phyloP scores from a whole-genome alignment of 768 basidiomycete genomes.

The Aureoboletus auriporus region DNA sequence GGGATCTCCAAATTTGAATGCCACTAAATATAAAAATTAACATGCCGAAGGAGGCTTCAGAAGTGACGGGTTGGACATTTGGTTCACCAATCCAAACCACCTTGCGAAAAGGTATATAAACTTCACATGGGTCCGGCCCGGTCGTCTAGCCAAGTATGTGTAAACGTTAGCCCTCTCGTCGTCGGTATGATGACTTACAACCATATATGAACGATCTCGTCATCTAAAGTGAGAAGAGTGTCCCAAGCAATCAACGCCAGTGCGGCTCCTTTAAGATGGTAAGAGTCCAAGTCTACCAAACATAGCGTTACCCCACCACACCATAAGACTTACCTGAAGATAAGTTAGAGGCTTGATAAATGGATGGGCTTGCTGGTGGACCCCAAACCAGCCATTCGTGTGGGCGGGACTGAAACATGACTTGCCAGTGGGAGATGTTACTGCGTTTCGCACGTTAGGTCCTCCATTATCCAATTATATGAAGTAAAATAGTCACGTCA shows the following conservation, averaged over 20 bases:
- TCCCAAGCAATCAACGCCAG: constrained; percentile 13
- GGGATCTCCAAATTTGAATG: background rate
- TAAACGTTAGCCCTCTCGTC: background rate
- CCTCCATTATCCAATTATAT: no score
- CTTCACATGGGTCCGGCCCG: constrained; percentile 10
- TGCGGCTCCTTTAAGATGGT: constrained; percentile 4
- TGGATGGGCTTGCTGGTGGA: background rate
- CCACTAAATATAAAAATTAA: constrained; percentile 6
- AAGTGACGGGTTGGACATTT: constrained; percentile 5
- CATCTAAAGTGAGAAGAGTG: constrained; percentile 11
- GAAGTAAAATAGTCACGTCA: no score
- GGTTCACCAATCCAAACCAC: constrained; percentile 20
- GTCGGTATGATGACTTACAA: constrained; percentile 11
- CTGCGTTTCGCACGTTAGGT: background rate
- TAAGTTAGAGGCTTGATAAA: background rate
- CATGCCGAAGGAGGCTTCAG: background rate
- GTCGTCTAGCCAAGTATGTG: constrained; percentile 1
- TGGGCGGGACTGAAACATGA: background rate
- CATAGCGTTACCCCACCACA: no score
- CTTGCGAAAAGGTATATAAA: constrained; percentile 19
- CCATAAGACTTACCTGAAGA: constrained; percentile 12
- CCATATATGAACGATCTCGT: constrained; percentile 19
- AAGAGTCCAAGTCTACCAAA: background rate
- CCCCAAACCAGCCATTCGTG: constrained; percentile 2
- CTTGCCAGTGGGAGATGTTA: background rate